phyloP scores from a whole-genome alignment of 768 basidiomycete genomes.

The Mycena capillaripes region DNA sequence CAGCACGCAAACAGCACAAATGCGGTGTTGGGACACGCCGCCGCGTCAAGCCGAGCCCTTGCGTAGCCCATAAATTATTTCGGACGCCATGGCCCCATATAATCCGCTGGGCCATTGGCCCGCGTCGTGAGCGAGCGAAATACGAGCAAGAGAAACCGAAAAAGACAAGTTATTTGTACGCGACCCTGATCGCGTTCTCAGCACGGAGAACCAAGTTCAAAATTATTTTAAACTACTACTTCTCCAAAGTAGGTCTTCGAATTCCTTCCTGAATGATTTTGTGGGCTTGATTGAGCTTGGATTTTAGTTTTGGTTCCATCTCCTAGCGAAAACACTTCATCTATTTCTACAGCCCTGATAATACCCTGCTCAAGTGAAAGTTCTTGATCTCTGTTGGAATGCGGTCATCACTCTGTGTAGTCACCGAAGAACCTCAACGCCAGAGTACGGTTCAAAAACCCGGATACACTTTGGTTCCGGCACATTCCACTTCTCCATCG shows the following conservation, averaged over 20 bases:
- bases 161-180: neutral
- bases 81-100: neutral
- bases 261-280: too few species aligned
- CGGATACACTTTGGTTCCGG: slow-evolving; percentile 22
- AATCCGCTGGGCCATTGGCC: neutral
- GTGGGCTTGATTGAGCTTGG: too few species aligned
- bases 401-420: too few species aligned
- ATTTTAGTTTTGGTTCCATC: too few species aligned
- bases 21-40: slow-evolving; percentile 27
- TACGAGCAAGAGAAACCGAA: neutral
- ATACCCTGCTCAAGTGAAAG: too few species aligned
- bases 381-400: too few species aligned
- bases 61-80: slow-evolving; percentile 27
- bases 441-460: slow-evolving; percentile 29
- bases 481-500: slow-evolving; percentile 26
- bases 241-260: too few species aligned
- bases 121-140: neutral
- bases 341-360: too few species aligned
- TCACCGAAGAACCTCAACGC: too few species aligned
- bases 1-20: slow-evolving; percentile 29
- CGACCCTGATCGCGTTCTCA: neutral
- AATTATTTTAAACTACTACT: too few species aligned
- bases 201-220: neutral
- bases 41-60: slow-evolving; percentile 31
- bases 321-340: too few species aligned